Percentiles rank a stretch among this genome's conserved stretches.
These are phyloP conservation scores for Aureobasidium sp. DNA, from an alignment of 2,329 filamentous ascomycete genomes.

Conservation along the genomic window DNA sequence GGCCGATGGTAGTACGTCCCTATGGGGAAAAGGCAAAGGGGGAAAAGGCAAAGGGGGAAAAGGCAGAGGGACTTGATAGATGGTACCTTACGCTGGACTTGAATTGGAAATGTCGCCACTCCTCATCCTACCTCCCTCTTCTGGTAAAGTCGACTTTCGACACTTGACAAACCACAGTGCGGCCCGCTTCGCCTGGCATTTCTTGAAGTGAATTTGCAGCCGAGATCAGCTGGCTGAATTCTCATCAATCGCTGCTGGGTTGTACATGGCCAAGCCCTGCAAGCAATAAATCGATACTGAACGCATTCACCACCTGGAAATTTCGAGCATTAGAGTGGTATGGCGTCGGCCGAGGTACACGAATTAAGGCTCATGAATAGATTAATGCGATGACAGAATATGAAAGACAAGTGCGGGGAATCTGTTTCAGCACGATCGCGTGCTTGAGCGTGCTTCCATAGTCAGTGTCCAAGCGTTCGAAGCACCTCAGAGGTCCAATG, in stretches of 20 bases:
- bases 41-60: no score
- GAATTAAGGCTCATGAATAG: not conserved
- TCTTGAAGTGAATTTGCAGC: not conserved
- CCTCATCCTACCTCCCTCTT: not conserved
- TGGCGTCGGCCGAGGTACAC: not conserved
- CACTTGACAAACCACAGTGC: no score
- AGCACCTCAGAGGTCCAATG: not conserved
- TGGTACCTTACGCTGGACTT: not conserved
- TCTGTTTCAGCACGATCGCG: not conserved
- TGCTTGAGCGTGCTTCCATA: not conserved
- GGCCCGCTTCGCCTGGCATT: not conserved
- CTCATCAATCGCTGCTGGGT: no score
- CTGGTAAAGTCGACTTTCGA: no score
- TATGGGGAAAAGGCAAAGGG: not conserved
- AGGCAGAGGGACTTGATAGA: no score
- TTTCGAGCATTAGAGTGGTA: not conserved
- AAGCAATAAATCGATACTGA: not conserved
- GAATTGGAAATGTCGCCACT: no score
- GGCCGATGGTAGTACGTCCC: not conserved
- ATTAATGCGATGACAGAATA: not conserved
- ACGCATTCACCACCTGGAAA: not conserved
- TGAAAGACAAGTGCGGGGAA: not conserved
- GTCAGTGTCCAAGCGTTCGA: not conserved
- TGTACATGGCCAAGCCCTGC: not conserved
- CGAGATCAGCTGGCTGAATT: not conserved